Evolutionary conservation across 2,329 filamentous ascomycete species (phyloP), one percentile per base, ranked within the genome.

Genomic region (Trichoderma lentiforme): DNA sequence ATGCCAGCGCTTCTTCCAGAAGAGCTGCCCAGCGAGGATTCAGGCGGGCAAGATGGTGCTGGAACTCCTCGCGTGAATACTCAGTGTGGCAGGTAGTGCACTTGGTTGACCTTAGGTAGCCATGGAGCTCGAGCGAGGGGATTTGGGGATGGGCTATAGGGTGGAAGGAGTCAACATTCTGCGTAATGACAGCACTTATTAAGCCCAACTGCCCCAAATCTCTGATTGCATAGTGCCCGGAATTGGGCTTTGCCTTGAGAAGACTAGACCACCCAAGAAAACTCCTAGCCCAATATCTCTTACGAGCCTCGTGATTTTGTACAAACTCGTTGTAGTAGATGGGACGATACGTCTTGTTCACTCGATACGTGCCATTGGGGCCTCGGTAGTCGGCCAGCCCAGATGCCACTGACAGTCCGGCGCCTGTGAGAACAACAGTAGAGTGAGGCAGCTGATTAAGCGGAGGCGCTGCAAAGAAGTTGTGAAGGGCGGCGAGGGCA

Each of bases 101-200:
- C 67, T 94, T 87, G 34, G 94, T 88, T 34, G 91, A 89, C 74
- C 95, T 89, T 63, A 99, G 86, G 81, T 96, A 97, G 75, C 96
- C 96, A 81, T 99, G 96, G 64, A 99, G 86, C 81, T 98, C 95
- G 60, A 97, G 84, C 11, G 93, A 96, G 6, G 89, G 87, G 57
- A 95, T 82, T 11, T 85, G 79, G 0, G 94, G 93, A 80, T 98
- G 95, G 1, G 94, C 92, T 72, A 83, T 83, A 3, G 87, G 85
- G 81, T 99, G 96, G 80, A 99, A 97, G 3, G 94, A 97, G 82
- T 99, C 96, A 66, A 99, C 96, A 79, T 98, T 98, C 80, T 99
- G 96, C 53, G 96, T 98, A 76, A 99, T 90, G 72, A 98, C 93
- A 68, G 85, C 89, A 71, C 87, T 88, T 56, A 98, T 85, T 64